phyloP scores from a whole-genome alignment of 2,329 filamentous ascomycete species.

The Xylariomycetidae sp. region DNA sequence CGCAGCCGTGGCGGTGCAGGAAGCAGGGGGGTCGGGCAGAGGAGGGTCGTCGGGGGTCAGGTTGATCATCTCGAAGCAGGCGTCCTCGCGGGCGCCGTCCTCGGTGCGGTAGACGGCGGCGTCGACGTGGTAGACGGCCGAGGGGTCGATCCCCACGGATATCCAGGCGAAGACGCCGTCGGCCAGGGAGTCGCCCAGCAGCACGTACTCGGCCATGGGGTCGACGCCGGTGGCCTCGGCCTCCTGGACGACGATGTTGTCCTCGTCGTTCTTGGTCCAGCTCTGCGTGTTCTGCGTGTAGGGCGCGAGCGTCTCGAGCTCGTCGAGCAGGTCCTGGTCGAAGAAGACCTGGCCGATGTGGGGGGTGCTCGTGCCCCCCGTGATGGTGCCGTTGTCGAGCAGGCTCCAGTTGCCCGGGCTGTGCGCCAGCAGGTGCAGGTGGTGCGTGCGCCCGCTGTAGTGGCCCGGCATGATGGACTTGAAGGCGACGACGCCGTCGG shows the following conservation, averaged over 20 bases:
- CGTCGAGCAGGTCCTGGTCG: conserved; percentile 43
- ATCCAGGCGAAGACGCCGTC: conserved; percentile 46
- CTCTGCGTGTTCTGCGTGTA: conserved; percentile 34
- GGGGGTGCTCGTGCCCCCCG: conserved; percentile 40
- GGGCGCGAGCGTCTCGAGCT: conserved; percentile 40
- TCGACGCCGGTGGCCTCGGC: conserved; percentile 19
- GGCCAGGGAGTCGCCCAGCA: conserved; percentile 40
- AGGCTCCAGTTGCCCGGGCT: conserved; percentile 11
- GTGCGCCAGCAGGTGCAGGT: conserved; percentile 6
- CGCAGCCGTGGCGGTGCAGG: background rate
- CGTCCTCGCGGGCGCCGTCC: conserved; percentile 16
- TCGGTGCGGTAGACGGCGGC: conserved; percentile 16
- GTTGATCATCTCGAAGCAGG: conserved; percentile 8
- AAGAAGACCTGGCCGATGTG: conserved; percentile 57
- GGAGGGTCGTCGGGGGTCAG: conserved; percentile 2
- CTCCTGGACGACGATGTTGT: conserved; percentile 40
- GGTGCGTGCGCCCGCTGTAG: conserved; percentile 6
- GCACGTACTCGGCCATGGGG: conserved; percentile 48
- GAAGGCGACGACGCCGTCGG: conserved; percentile 4
- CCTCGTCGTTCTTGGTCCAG: conserved; percentile 41
- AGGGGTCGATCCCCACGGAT: conserved; percentile 35
- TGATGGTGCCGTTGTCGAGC: conserved; percentile 42
- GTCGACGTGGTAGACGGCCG: conserved; percentile 15
- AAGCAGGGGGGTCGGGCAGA: conserved; percentile 1
- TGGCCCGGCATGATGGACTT: conserved; percentile 7